Evolutionary conservation across 495 filamentous ascomycete genomes (phyloP).

Genomic region (Mytilinidion resinicola): DNA sequence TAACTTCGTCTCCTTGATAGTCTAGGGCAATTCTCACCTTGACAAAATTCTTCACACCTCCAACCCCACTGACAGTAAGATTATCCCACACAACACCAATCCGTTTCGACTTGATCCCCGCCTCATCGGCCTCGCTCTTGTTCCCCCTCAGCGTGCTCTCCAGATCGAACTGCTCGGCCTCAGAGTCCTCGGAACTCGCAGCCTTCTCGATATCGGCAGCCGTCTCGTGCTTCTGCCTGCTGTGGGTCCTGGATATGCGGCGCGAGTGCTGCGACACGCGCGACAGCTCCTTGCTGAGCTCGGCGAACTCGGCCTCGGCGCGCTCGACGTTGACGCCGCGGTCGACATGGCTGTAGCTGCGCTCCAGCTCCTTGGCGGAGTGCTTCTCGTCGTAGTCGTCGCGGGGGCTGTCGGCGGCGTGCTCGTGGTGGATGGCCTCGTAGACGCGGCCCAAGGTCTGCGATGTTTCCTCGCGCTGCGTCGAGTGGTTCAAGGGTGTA

Average conservation of each 20-base stretch:
- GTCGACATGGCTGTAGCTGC: background rate
- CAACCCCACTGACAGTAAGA: slow-evolving; percentile 70
- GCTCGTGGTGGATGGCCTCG: slow-evolving; percentile 20
- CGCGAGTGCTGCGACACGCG: slow-evolving; percentile 47
- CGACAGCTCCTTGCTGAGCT: slow-evolving; percentile 68
- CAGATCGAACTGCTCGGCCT: slow-evolving; percentile 61
- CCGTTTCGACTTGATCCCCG: slow-evolving; percentile 70
- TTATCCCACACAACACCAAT: slow-evolving; percentile 69
- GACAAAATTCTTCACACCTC: slow-evolving; percentile 68
- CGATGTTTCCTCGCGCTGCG: slow-evolving; percentile 7
- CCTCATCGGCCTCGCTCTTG: slow-evolving; percentile 59
- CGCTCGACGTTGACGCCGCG: slow-evolving; percentile 61
- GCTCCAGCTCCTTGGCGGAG: background rate
- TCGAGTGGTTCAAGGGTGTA: slow-evolving; percentile 10
- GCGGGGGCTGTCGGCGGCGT: slow-evolving; percentile 4
- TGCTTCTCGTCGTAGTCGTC: slow-evolving; percentile 7
- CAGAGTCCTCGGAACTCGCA: slow-evolving; percentile 40
- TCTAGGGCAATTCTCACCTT: slow-evolving; percentile 24
- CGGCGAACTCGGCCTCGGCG: slow-evolving; percentile 71
- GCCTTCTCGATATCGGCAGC: slow-evolving; percentile 47
- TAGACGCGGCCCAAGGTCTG: slow-evolving; percentile 9
- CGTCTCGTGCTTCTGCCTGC: slow-evolving; percentile 31
- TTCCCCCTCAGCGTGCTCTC: slow-evolving; percentile 63
- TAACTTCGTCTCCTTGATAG: background rate
- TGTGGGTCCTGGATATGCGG: slow-evolving; percentile 40